Evolutionary conservation across 306 rosid genomes (phyloP).

Genomic region (Pachyrhizus erosus): DNA sequence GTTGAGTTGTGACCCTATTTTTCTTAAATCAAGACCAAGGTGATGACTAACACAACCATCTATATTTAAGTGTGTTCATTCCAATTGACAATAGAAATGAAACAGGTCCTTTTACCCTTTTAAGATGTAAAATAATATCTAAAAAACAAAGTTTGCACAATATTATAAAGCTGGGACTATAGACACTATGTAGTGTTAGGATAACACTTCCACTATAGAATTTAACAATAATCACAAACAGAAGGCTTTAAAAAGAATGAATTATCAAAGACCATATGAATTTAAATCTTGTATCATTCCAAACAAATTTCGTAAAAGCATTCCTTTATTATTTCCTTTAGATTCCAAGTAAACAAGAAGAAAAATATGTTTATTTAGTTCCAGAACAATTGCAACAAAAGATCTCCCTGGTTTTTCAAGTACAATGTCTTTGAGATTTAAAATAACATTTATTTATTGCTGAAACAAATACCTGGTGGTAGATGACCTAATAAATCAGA

Average conservation of each 20-base stretch:
- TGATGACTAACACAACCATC: neutral
- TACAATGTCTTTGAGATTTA: conserved; percentile 10
- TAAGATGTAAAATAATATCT: neutral
- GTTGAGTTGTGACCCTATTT: neutral
- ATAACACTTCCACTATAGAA: conserved; percentile 3
- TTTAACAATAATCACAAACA: neutral
- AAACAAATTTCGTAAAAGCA: neutral
- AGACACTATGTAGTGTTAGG: conserved; percentile 12
- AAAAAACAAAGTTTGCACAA: neutral
- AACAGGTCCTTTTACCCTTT: neutral
- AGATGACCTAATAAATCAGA: neutral
- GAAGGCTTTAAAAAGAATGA: conserved; percentile 8
- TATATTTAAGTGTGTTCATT: neutral
- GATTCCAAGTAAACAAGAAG: conserved; percentile 13
- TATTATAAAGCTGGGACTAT: neutral
- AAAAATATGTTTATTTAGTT: neutral
- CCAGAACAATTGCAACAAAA: neutral
- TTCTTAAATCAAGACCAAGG: conserved; percentile 20
- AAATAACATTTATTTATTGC: conserved; percentile 18
- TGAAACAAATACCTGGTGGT: neutral
- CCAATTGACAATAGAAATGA: conserved; percentile 1
- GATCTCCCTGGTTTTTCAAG: neutral
- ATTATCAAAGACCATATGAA: neutral
- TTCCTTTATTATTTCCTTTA: neutral
- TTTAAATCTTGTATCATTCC: conserved; percentile 18